Percentiles rank a stretch among this genome's conserved stretches.
These are phyloP conservation scores for Bipolaris oryzae DNA, from an alignment of 2,329 filamentous ascomycete genomes.

Conservation along the genomic window DNA sequence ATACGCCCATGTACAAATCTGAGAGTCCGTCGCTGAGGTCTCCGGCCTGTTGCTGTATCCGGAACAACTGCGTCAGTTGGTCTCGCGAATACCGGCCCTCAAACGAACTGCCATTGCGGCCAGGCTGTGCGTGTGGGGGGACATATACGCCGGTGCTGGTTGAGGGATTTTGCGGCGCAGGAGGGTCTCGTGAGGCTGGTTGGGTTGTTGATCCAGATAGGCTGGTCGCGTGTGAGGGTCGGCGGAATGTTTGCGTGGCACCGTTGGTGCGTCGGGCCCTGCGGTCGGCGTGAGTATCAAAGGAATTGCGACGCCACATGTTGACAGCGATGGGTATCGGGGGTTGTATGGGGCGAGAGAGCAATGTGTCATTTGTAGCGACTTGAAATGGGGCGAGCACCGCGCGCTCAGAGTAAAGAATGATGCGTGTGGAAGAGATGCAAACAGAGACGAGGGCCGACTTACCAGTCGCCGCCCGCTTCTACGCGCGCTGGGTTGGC, in stretches of 20 bases:
- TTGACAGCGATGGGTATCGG: slow-evolving; percentile 9
- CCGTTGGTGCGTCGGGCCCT: slow-evolving; percentile 71
- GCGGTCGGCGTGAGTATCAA: slow-evolving; percentile 22
- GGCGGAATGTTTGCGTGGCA: slow-evolving; percentile 70
- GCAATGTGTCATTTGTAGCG: slow-evolving; percentile 16
- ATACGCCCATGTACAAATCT: slow-evolving; percentile 73
- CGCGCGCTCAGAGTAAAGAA: background rate
- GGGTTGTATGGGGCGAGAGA: background rate
- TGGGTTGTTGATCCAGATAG: slow-evolving; percentile 51
- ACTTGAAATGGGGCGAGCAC: slow-evolving; percentile 19
- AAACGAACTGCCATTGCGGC: slow-evolving; percentile 61
- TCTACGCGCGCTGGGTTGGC: slow-evolving; percentile 52
- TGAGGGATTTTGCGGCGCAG: slow-evolving; percentile 40
- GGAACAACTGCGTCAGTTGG: slow-evolving; percentile 77
- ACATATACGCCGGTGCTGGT: slow-evolving; percentile 60
- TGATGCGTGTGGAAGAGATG: slow-evolving; percentile 2
- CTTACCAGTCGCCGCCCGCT: slow-evolving; percentile 55
- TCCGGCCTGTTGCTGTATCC: slow-evolving; percentile 60
- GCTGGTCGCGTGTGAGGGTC: slow-evolving; percentile 65
- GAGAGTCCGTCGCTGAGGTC: slow-evolving; percentile 66
- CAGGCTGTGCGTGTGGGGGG: slow-evolving; percentile 64
- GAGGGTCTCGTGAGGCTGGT: slow-evolving; percentile 38
- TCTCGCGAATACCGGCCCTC: slow-evolving; percentile 76
- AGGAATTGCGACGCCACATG: slow-evolving; percentile 8
- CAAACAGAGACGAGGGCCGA: slow-evolving; percentile 16